These are phyloP conservation scores for Dillenia suffruticosa DNA, from an alignment of 164 flowering plant species.

Conservation along the genomic window DNA sequence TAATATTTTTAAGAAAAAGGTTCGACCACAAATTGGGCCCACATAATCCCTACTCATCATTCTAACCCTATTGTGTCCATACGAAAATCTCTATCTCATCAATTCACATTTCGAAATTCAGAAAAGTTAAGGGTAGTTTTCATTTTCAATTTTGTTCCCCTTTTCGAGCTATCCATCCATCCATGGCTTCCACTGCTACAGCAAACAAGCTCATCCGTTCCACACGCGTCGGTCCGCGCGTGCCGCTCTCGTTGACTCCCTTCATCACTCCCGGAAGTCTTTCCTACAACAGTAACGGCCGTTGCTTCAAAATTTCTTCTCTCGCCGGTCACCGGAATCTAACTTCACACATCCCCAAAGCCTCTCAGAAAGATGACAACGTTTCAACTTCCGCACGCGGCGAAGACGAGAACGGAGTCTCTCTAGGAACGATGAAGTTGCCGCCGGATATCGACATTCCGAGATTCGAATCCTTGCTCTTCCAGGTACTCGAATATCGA, in stretches of 20 bases:
- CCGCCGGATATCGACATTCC: conserved; percentile 48
- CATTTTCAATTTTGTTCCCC: no score
- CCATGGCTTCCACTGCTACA: conserved; percentile 26
- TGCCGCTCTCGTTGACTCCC: conserved; percentile 10
- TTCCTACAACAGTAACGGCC: background rate
- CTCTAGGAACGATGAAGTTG: conserved; percentile 79
- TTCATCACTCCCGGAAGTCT: background rate
- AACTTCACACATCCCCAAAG: conserved; percentile 14
- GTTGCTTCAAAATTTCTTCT: background rate
- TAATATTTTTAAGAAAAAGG: no score
- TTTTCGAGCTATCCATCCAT: background rate
- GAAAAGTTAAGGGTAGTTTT: no score
- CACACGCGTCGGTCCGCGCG: conserved; percentile 3
- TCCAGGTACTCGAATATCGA: conserved; percentile 44
- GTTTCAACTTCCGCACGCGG: conserved; percentile 13
- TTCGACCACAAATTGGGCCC: no score
- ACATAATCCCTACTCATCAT: no score
- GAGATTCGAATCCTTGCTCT: conserved; percentile 65
- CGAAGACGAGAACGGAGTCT: conserved; percentile 57
- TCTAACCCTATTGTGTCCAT: no score
- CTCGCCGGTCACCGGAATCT: conserved; percentile 13
- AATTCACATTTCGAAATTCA: no score
- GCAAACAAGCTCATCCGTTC: conserved; percentile 11
- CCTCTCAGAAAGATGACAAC: conserved; percentile 25
- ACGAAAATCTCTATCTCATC: no score